A percentile compares a stretch with the other conserved stretches of the same genome.
phyloP scores from a whole-genome alignment of 179 eudicot genomes.

The Spinacia oleracea region DNA sequence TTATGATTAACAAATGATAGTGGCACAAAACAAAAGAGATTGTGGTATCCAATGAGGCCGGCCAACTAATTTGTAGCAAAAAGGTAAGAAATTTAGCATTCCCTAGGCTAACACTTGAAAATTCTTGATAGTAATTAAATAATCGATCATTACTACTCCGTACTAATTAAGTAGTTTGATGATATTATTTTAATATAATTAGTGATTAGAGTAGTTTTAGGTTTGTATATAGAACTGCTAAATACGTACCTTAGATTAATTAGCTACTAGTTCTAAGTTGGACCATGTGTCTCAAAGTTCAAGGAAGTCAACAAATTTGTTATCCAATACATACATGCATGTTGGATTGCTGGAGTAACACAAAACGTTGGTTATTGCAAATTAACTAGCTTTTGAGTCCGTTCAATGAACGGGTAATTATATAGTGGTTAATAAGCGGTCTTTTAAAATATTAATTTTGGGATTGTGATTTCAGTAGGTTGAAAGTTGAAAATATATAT shows the following conservation, averaged over 20 bases:
- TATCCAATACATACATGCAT: not conserved
- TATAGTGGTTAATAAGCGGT: too few relatives aligned
- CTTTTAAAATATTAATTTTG: too few relatives aligned
- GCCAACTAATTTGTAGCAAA: constrained; percentile 3
- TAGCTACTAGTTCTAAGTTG: not conserved
- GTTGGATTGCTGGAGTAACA: not conserved
- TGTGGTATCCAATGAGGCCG: constrained; percentile 21
- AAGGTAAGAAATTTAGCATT: constrained; percentile 14
- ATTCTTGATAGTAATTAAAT: constrained; percentile 3
- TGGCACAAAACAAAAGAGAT: constrained; percentile 17
- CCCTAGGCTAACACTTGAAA: not conserved
- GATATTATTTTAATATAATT: not conserved
- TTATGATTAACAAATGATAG: constrained; percentile 16
- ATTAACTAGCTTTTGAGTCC: not conserved
- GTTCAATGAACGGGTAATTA: too few relatives aligned
- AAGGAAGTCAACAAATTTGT: not conserved
- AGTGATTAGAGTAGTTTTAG: not conserved
- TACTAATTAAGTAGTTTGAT: not conserved
- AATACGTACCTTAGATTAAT: constrained; percentile 11
- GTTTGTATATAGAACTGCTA: not conserved
- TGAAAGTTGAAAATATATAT: too few relatives aligned
- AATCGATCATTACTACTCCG: not conserved
- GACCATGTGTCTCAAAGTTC: constrained; percentile 12
- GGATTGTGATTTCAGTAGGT: too few relatives aligned
- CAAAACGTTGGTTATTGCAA: not conserved